These are phyloP conservation scores for Neurospora sp. DNA, from an alignment of 495 filamentous ascomycete genomes.

Conservation along the genomic window DNA sequence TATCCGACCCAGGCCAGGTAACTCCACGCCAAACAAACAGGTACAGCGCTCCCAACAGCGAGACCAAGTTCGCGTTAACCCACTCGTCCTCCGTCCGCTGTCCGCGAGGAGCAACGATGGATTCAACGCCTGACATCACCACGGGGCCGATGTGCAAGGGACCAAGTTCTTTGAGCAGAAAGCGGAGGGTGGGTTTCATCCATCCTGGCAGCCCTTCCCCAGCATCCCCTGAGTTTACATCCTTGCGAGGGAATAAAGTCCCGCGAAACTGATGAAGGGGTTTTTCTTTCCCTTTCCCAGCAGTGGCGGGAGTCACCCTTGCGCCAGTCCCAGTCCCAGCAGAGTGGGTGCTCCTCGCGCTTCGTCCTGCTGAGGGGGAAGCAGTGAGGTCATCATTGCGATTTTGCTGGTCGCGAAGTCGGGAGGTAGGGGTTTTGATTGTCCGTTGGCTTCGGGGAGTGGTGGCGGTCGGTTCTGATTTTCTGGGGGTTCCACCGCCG, in stretches of 20 bases:
- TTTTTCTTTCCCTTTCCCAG: slow-evolving; percentile 10
- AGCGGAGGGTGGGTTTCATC: slow-evolving; percentile 56
- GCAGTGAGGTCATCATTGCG: neutral
- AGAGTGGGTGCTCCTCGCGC: neutral
- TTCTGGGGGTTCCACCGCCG: slow-evolving; percentile 6
- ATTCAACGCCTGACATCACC: slow-evolving; percentile 34
- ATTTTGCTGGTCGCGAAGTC: slow-evolving; percentile 17
- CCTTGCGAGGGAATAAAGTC: neutral
- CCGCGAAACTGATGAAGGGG: slow-evolving; percentile 28
- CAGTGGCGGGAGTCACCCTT: slow-evolving; percentile 6
- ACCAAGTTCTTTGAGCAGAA: slow-evolving; percentile 42
- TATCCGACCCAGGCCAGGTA: slow-evolving; percentile 22
- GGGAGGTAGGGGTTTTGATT: slow-evolving; percentile 25
- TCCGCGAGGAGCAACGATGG: slow-evolving; percentile 28
- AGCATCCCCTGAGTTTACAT: slow-evolving; percentile 7
- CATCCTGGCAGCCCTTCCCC: slow-evolving; percentile 45
- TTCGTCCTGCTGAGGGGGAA: neutral
- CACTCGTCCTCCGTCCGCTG: slow-evolving; percentile 38
- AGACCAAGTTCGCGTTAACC: slow-evolving; percentile 38
- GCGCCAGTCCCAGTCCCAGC: neutral
- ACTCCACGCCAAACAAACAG: slow-evolving; percentile 47
- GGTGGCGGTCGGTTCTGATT: slow-evolving; percentile 11
- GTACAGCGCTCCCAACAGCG: slow-evolving; percentile 58
- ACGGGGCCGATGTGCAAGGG: slow-evolving; percentile 29
- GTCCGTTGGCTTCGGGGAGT: slow-evolving; percentile 9